A percentile compares a stretch with the other conserved stretches of the same genome.
These are phyloP conservation scores for Cocos nucifera DNA, from an alignment of 176 grass and related monocot species.

Conservation along the genomic window DNA sequence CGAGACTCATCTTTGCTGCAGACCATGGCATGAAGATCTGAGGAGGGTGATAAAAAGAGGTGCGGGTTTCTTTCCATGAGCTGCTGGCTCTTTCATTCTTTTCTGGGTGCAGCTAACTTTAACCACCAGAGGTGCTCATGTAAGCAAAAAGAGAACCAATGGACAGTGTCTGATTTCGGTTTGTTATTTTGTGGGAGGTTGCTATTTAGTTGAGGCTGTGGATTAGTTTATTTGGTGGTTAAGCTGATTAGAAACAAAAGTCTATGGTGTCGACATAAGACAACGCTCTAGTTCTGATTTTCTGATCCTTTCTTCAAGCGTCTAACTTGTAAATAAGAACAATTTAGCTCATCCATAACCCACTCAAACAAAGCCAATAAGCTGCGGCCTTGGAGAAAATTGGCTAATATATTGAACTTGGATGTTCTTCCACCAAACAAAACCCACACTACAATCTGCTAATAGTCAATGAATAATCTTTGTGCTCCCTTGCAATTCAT, in stretches of 20 bases:
- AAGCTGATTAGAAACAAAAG: neutral
- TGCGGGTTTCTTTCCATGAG: neutral
- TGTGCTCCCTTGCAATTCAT: too few species aligned
- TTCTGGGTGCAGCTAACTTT: slow-evolving; percentile 28
- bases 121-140: slow-evolving; percentile 9
- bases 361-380: too few species aligned
- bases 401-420: too few species aligned
- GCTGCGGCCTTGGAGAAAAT: too few species aligned
- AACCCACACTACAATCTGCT: too few species aligned
- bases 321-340: too few species aligned
- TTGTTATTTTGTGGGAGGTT: slow-evolving; percentile 18
- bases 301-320: too few species aligned
- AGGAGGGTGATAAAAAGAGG: slow-evolving; percentile 28
- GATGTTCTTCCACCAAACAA: too few species aligned
- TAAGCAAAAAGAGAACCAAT: too few species aligned
- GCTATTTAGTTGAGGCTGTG: slow-evolving; percentile 3
- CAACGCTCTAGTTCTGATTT: slow-evolving; percentile 8
- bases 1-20: slow-evolving; percentile 11
- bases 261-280: slow-evolving; percentile 7
- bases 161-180: slow-evolving; percentile 10
- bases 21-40: slow-evolving; percentile 8
- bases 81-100: slow-evolving; percentile 13
- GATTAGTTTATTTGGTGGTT: slow-evolving; percentile 1
- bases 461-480: too few species aligned
- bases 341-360: too few species aligned